Evolutionary conservation across 164 flowering plant genomes (phyloP).

Genomic region (Warburgia ugandensis): DNA sequence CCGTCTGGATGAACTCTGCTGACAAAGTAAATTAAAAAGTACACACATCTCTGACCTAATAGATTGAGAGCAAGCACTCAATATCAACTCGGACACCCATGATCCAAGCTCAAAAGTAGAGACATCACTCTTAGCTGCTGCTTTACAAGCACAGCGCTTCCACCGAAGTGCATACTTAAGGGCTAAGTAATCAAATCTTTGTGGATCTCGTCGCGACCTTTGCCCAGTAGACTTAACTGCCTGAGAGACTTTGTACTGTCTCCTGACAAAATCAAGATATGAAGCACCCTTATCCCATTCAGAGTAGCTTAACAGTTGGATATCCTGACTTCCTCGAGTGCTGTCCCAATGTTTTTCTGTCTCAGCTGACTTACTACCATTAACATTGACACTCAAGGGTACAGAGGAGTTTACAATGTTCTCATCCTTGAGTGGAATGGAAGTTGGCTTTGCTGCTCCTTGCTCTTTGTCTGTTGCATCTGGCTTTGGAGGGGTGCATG

Average conservation of each 20-base stretch:
- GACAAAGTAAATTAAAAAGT: slow-evolving; percentile 72
- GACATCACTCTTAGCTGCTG: slow-evolving; percentile 41
- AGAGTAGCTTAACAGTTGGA: slow-evolving; percentile 80
- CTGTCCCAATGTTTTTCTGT: slow-evolving; percentile 70
- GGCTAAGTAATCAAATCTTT: slow-evolving; percentile 66
- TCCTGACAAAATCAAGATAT: slow-evolving; percentile 95
- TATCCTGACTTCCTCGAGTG: slow-evolving; percentile 64
- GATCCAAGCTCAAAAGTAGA: slow-evolving; percentile 85
- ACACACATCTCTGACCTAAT: slow-evolving; percentile 94
- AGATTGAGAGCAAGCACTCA: slow-evolving; percentile 97
- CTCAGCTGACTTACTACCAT: slow-evolving; percentile 45
- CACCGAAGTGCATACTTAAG: slow-evolving; percentile 93
- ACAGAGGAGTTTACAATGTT: slow-evolving; percentile 30
- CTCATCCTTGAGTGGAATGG: slow-evolving; percentile 48
- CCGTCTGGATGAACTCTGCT: slow-evolving; percentile 71
- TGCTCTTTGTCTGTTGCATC: slow-evolving; percentile 68
- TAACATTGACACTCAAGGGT: slow-evolving; percentile 26
- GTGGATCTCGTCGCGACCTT: slow-evolving; percentile 53
- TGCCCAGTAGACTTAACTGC: slow-evolving; percentile 46
- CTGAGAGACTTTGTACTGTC: slow-evolving; percentile 87
- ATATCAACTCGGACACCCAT: slow-evolving; percentile 89
- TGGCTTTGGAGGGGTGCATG: slow-evolving; percentile 98
- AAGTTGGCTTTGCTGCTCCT: slow-evolving; percentile 36
- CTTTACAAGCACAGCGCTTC: slow-evolving; percentile 61
- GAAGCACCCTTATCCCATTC: slow-evolving; percentile 99